Evolutionary conservation across 73 alveolate genomes (phyloP).

Genomic region (Breviolum minutum): DNA sequence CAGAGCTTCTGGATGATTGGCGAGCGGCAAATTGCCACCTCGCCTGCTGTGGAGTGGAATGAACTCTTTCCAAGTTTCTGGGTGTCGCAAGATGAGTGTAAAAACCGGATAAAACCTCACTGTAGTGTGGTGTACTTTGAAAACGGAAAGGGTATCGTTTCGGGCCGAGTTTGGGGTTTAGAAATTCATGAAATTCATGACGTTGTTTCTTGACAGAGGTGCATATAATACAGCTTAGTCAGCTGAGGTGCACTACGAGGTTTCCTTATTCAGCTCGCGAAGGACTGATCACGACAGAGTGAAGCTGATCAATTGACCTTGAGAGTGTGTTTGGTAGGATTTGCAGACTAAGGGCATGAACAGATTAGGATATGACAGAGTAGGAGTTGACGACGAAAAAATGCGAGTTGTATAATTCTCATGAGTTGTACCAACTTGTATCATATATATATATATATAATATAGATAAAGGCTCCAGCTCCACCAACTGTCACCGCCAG

Average conservation of each 20-base stretch:
- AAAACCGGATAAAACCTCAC: neutral
- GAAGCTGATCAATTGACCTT: neutral
- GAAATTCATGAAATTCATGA: too few species aligned
- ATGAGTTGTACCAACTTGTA: too few species aligned
- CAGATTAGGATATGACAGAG: too few species aligned
- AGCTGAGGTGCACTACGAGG: conserved; percentile 41
- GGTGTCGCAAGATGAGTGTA: neutral
- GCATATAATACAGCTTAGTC: too few species aligned
- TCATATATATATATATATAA: too few species aligned
- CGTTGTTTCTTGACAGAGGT: too few species aligned
- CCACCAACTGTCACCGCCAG: neutral
- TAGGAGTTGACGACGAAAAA: too few species aligned
- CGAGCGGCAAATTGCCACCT: neutral
- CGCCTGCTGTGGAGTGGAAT: conserved; percentile 33
- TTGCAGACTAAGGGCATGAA: too few species aligned
- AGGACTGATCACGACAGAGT: neutral
- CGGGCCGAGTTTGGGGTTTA: neutral
- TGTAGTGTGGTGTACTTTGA: neutral
- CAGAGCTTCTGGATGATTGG: neutral
- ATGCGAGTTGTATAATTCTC: too few species aligned
- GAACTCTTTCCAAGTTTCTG: conserved; percentile 13
- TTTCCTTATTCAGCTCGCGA: conserved; percentile 22
- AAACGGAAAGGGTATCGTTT: neutral
- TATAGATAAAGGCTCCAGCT: neutral
- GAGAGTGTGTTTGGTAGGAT: neutral